Base-by-base conservation (phyloP, 345 rosid species). In the Brassica nigra region DNA sequence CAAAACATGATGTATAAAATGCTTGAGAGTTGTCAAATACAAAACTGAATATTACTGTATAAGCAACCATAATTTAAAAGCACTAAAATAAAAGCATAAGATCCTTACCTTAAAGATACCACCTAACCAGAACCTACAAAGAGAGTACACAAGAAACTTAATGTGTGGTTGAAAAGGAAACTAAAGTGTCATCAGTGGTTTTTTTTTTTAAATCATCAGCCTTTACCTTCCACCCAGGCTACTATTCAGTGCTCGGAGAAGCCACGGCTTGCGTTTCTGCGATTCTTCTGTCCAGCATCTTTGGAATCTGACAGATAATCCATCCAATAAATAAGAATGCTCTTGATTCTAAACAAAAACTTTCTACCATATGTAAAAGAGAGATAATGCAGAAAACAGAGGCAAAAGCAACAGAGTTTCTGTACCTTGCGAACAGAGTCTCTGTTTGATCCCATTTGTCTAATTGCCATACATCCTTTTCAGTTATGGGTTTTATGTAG, bases 371-470 rank as follows among this genome's bases (percentile, higher is more conserved):
- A 63, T 52, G 14, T 23, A 42, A 64, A 14, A 61, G 30, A 3
- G n/a, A 62, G 18, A 62, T 8, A 58, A 7, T 6, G 57, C 68
- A 78, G 55, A 75, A 73, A 23, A 23, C 27, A 23, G 27, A 23
- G 27, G 27, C 27, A 23, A 61, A 66, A 70, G 63, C 71, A 70
- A 75, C 16, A 78, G 49, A 12, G 2, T 8, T 61, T 73, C 11
- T 87, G 55, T 62, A 95, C 99, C 83, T 93, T 58, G 81, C 80
- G 57, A 82, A 85, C 75, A 90, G 85, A 76, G 87, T 90, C 76
- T 95, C 90, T n/a, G 98, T 90, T 85, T 34, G 84, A 86, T 95
- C 99, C 99, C 99, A 95, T 42, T 86, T 84, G 82, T 90, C 99
- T 74, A 95, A 85, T 81, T 90, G 90, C 99, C 97, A 95, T 12